These are phyloP conservation scores for Suillus plorans DNA, from an alignment of 768 basidiomycete genomes.

Conservation along the genomic window DNA sequence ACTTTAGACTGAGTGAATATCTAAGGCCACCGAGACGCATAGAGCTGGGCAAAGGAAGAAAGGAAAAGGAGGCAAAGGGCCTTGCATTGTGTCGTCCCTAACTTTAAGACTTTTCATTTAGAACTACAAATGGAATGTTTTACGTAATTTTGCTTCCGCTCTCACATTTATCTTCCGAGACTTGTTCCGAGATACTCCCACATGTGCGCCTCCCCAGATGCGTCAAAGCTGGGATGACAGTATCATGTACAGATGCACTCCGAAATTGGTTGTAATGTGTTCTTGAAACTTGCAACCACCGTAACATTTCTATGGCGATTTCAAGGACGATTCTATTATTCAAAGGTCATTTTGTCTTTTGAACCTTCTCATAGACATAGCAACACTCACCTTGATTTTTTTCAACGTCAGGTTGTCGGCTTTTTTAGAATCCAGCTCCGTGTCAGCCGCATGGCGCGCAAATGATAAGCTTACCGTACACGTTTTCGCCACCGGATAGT, in stretches of 20 bases:
- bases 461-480: neutral
- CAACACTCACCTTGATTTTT: neutral
- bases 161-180: neutral
- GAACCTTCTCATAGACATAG: too few species aligned
- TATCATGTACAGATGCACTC: too few species aligned
- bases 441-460: neutral
- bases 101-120: neutral
- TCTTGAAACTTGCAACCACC: too few species aligned
- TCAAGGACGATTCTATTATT: too few species aligned
- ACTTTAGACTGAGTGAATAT: neutral
- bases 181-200: too few species aligned
- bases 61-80: neutral
- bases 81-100: neutral
- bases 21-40: neutral
- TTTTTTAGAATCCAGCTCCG: neutral
- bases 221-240: neutral
- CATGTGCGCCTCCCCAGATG: too few species aligned
- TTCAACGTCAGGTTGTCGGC: neutral
- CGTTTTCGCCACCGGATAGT: neutral
- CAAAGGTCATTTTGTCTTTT: too few species aligned
- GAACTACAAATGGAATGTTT: conserved; percentile 2
- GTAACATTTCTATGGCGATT: too few species aligned
- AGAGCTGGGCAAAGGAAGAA: neutral
- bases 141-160: conserved; percentile 11
- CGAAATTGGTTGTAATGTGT: too few species aligned